Conservation (phyloP, 768 basidiomycete genomes). For the Xanthoconium purpureum region DNA sequence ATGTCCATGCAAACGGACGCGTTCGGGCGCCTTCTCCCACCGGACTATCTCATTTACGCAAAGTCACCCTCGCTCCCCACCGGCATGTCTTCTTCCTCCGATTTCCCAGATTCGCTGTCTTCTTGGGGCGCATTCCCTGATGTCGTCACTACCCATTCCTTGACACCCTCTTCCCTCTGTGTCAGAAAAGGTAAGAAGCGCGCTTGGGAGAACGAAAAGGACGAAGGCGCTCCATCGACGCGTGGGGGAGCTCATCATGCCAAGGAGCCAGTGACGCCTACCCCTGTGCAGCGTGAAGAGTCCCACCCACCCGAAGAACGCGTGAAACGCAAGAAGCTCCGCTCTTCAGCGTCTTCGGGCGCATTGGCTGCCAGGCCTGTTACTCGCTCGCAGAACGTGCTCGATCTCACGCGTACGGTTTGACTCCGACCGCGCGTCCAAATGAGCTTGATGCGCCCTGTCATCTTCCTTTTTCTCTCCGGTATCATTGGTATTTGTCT, state of each 20-base stretch:
- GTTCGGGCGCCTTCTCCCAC: slow-evolving; percentile 8
- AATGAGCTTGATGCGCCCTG: not conserved
- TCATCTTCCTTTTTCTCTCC: not conserved
- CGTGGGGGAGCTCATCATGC: not conserved
- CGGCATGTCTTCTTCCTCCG: not conserved
- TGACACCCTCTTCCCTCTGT: slow-evolving; percentile 11
- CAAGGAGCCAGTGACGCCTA: not conserved
- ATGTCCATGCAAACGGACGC: slow-evolving; percentile 4
- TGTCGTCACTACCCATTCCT: not conserved
- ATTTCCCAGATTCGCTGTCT: not conserved
- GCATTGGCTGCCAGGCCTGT: not conserved
- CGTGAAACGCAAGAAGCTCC: slow-evolving; percentile 15
- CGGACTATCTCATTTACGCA: not conserved
- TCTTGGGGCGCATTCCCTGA: not conserved
- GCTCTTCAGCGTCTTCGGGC: not conserved
- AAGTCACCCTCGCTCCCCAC: not conserved
- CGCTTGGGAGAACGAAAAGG: slow-evolving; percentile 5
- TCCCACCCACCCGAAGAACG: not conserved
- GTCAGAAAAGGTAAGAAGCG: slow-evolving; percentile 17
- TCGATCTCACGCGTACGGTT: not conserved
- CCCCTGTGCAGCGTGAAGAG: slow-evolving; percentile 1
- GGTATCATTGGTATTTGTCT: not conserved
- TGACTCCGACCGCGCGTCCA: not conserved
- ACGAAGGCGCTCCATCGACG: not conserved
- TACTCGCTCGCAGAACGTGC: not conserved